Evolutionary conservation across 2,329 filamentous ascomycete species (phyloP).

Genomic region (Aspergillus versicolor): DNA sequence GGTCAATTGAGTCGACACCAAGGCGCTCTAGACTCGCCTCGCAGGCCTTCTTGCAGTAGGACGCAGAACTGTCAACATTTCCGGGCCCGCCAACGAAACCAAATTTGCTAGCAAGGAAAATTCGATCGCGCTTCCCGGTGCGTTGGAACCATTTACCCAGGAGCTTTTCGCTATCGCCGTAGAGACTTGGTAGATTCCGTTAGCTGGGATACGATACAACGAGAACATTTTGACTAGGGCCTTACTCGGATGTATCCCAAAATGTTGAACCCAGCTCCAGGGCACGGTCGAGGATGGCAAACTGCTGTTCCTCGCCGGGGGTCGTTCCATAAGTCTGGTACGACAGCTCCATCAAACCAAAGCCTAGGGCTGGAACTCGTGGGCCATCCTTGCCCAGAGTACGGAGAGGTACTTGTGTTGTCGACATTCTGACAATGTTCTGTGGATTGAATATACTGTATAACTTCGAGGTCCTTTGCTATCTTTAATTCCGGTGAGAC

Average conservation of each 20-base stretch:
- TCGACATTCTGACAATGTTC: not conserved
- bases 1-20: slow-evolving; percentile 1
- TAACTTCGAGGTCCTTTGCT: not conserved
- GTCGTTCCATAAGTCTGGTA: not conserved
- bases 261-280: slow-evolving; percentile 1
- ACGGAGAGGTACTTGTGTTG: not conserved
- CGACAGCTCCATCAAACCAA: slow-evolving; percentile 9
- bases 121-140: slow-evolving; percentile 1
- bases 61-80: not conserved
- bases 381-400: slow-evolving; percentile 7
- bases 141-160: slow-evolving; percentile 8
- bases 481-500: not conserved
- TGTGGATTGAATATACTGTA: not conserved
- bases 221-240: not conserved
- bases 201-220: not conserved
- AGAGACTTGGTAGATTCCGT: not conserved
- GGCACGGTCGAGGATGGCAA: slow-evolving; percentile 6
- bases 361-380: slow-evolving; percentile 2
- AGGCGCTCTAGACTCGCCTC: slow-evolving; percentile 2
- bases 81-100: not conserved
- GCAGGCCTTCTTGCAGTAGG: slow-evolving; percentile 2
- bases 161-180: slow-evolving; percentile 4
- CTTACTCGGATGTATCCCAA: slow-evolving; percentile 7
- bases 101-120: slow-evolving; percentile 11
- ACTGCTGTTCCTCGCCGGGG: not conserved